A percentile compares a stretch with the other conserved stretches of the same genome.
Conservation (phyloP, 164 flowering plant genomes). For the Buxus sempervirens region DNA sequence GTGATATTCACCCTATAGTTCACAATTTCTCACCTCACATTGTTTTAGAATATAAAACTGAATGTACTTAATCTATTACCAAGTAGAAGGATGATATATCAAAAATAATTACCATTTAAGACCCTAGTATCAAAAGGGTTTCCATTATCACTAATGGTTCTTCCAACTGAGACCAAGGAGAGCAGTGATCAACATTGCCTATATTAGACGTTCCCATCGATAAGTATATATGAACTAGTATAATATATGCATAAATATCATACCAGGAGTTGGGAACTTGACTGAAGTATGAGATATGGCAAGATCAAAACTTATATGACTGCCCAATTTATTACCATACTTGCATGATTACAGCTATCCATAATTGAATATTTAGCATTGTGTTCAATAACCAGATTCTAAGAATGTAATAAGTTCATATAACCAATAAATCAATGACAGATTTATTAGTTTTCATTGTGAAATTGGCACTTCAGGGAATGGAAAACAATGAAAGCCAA, state of each 20-base stretch:
- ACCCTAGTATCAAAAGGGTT: neutral
- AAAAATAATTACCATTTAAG: neutral
- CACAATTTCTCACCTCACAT: too few species aligned
- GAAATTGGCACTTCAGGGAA: neutral
- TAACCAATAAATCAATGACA: too few species aligned
- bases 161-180: neutral
- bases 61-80: too few species aligned
- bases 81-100: neutral
- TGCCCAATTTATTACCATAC: neutral
- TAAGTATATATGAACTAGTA: too few species aligned
- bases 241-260: neutral
- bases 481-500: neutral
- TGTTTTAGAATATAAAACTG: too few species aligned
- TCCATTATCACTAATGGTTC: neutral
- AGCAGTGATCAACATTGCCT: neutral
- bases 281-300: neutral
- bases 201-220: too few species aligned
- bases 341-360: neutral
- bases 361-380: neutral
- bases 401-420: neutral
- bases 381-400: neutral
- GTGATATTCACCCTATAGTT: neutral
- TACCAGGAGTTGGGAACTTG: neutral
- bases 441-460: neutral
- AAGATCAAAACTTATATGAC: neutral